Base-by-base conservation (phyloP, 2,329 filamentous ascomycete species). In the Colletotrichum simmondsii region DNA sequence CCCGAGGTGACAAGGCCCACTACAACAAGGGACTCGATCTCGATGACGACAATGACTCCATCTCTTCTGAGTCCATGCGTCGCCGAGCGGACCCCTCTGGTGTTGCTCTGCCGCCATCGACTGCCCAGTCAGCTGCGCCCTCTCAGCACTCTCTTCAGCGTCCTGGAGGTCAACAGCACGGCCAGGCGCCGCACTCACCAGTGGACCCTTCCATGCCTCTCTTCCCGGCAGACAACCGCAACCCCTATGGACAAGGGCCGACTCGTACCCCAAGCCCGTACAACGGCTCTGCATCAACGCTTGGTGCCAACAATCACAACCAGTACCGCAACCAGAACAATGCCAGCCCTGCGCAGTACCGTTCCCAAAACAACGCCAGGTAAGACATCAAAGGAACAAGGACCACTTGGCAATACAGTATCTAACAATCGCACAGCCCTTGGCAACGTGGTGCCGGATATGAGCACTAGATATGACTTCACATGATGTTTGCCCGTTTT, bases 1-100 rank as follows among this genome's bases (percentile, higher is more conserved):
- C 95, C 42, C 92, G 95, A 79, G 95, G 95, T 70, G 94, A 95
- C 78, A 92, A 92, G 74, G 74, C 74, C 57, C 83, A 83, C 61
- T 85, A 84, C 80, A 84, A 82, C 75, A 77, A 78, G 42, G 79
- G 80, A 14, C 73, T 81, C 2, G 80, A 85, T 71, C 77, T 85
- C 35, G 84, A 85, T 54, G 84, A 86, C 26, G 84, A 85, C 76
- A 80, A 83, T 58, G 82, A 83, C 56, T 85, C 84, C 12, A 66
- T 85, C 67, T 80, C 83, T 3, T 84, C 83, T 14, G 81, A 81
- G 19, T 82, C 82, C 57, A 72, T 84, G 74, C 81, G 81, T 35
- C 81, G 83, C 63, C 81, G 82, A 11, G 76, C 78, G 16, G 81
- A 82, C 70, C 74, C 76, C 3, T 54, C 70, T 24, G 61, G 53